Conservation (phyloP, 2,329 filamentous ascomycete species). For the Lecanosticta acicola region DNA sequence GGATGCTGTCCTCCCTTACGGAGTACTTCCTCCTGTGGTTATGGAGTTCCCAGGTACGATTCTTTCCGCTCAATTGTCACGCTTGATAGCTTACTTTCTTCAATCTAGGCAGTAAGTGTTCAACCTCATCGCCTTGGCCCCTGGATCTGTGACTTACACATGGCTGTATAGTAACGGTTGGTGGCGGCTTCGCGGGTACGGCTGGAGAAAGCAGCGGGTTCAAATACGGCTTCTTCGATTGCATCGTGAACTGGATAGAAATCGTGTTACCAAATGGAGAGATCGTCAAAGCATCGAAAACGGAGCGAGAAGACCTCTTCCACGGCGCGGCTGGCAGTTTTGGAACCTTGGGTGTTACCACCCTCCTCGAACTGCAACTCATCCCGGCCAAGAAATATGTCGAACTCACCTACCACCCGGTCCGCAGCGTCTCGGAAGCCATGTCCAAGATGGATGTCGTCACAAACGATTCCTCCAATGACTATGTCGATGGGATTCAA, state of each 20-base stretch:
- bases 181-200: conserved; percentile 62
- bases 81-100: not conserved
- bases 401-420: conserved; percentile 45
- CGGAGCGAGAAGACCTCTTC: conserved; percentile 56
- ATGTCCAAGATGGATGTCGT: conserved; percentile 36
- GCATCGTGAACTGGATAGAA: conserved; percentile 57
- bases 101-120: not conserved
- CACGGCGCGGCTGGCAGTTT: conserved; percentile 60
- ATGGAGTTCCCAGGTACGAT: conserved; percentile 63
- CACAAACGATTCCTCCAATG: conserved; percentile 38
- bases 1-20: conserved; percentile 49
- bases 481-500: conserved; percentile 59
- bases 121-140: not conserved
- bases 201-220: conserved; percentile 64
- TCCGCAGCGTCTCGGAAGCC: conserved; percentile 38
- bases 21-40: conserved; percentile 58
- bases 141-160: not conserved
- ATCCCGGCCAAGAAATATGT: conserved; percentile 45
- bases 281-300: conserved; percentile 33
- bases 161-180: conserved; percentile 44
- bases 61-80: not conserved
- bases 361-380: conserved; percentile 49
- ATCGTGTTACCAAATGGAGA: conserved; percentile 59
- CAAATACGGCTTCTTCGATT: conserved; percentile 60
- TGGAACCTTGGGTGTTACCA: conserved; percentile 62